Conservation (phyloP, 768 basidiomycete genomes). For the Gymnopilus junonius region DNA sequence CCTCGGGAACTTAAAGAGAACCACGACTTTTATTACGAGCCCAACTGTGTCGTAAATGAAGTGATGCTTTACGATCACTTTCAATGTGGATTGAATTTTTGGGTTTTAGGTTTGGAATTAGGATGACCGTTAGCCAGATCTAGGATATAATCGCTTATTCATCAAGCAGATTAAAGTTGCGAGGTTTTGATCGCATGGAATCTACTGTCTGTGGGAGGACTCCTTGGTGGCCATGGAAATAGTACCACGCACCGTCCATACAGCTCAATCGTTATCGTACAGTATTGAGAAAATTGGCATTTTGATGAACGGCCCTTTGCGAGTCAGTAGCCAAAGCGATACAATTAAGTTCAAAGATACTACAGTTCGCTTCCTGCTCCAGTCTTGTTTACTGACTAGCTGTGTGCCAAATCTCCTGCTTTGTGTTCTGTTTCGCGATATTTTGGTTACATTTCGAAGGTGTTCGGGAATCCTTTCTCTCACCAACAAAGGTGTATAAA, state of each 20-base stretch:
- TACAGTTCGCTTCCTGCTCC: too few species aligned
- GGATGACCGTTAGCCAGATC: not conserved
- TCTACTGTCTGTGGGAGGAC: not conserved
- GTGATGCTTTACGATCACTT: not conserved
- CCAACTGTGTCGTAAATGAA: not conserved
- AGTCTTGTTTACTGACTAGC: too few species aligned
- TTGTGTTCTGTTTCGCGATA: too few species aligned
- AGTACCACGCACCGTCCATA: not conserved
- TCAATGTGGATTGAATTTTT: constrained; percentile 1
- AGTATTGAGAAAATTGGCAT: not conserved
- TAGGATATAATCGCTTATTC: not conserved
- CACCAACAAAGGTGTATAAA: too few species aligned
- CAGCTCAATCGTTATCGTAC: not conserved
- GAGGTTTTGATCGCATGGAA: not conserved
- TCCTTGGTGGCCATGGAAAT: constrained; percentile 9
- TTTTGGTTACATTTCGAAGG: too few species aligned
- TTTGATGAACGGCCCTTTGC: not conserved
- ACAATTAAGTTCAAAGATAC: too few species aligned
- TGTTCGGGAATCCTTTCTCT: too few species aligned
- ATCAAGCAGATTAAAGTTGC: not conserved
- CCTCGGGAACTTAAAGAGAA: not conserved
- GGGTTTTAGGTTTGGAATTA: constrained; percentile 1
- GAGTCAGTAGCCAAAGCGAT: not conserved
- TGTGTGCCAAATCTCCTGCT: too few species aligned
- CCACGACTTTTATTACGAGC: not conserved